Conservation (phyloP, 345 rosid genomes). For the Brassica incana region DNA sequence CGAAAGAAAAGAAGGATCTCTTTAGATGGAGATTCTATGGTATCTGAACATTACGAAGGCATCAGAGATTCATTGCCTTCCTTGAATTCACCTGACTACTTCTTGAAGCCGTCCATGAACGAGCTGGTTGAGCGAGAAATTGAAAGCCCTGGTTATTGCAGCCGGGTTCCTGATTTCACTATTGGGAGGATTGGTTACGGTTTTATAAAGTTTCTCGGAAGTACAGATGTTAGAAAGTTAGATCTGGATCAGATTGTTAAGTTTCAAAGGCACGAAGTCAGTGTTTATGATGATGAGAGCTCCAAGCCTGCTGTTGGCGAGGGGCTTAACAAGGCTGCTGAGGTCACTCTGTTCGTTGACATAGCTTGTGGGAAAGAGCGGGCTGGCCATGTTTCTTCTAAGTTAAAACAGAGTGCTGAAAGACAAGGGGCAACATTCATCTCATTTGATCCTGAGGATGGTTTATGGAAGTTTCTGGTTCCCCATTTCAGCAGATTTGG, state of each 20-base stretch:
- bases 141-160: slow-evolving; percentile 65
- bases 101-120: slow-evolving; percentile 58
- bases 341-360: slow-evolving; percentile 63
- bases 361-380: slow-evolving; percentile 35
- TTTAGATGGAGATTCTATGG: slow-evolving; percentile 4
- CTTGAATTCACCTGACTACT: slow-evolving; percentile 58
- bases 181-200: slow-evolving; percentile 86
- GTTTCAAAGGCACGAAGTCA: slow-evolving; percentile 64
- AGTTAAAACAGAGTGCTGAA: slow-evolving; percentile 48
- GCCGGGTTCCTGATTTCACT: slow-evolving; percentile 66
- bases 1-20: slow-evolving; percentile 57
- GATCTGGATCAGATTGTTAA: slow-evolving; percentile 68
- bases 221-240: slow-evolving; percentile 76
- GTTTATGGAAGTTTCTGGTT: slow-evolving; percentile 82
- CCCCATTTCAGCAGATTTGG: slow-evolving; percentile 94
- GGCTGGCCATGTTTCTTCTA: slow-evolving; percentile 44
- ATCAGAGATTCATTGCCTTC: slow-evolving; percentile 53
- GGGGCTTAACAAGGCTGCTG: slow-evolving; percentile 92
- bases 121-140: slow-evolving; percentile 58
- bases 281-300: slow-evolving; percentile 79
- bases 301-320: slow-evolving; percentile 72
- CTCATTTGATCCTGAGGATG: slow-evolving; percentile 56
- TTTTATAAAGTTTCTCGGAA: slow-evolving; percentile 63
- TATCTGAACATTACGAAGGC: slow-evolving; percentile 33
- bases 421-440: slow-evolving; percentile 80